These are phyloP conservation scores for Saururus chinensis DNA, from an alignment of 164 flowering plant genomes.

Conservation along the genomic window DNA sequence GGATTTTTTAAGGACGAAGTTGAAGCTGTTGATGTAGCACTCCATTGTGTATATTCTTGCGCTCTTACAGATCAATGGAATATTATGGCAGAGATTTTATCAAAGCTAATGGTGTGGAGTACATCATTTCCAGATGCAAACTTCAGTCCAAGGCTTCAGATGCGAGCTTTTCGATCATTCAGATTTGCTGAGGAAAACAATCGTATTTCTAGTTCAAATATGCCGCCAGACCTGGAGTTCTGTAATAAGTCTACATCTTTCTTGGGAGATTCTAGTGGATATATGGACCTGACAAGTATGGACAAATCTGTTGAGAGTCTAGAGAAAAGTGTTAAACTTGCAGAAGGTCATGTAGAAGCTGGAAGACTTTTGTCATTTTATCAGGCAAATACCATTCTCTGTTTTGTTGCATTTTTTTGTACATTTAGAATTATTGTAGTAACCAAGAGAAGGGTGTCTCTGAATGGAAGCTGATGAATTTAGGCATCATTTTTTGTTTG, in stretches of 20 bases:
- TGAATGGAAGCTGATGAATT: no score
- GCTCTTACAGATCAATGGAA: constrained; percentile 66
- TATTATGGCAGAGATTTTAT: constrained; percentile 65
- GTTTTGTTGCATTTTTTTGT: background rate
- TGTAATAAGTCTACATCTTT: constrained; percentile 1
- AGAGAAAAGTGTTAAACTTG: constrained; percentile 48
- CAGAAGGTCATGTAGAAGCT: constrained; percentile 88
- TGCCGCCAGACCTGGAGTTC: background rate
- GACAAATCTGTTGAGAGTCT: constrained; percentile 27
- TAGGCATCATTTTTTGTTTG: no score
- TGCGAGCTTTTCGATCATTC: constrained; percentile 2
- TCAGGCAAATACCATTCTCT: constrained; percentile 35
- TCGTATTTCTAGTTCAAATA: constrained; percentile 1
- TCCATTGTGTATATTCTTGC: constrained; percentile 69
- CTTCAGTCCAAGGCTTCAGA: background rate
- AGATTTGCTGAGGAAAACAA: background rate
- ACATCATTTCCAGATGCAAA: constrained; percentile 7
- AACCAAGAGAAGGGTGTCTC: background rate
- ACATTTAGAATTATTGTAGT: background rate
- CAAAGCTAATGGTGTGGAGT: constrained; percentile 59
- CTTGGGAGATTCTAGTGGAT: constrained; percentile 5
- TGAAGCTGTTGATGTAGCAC: constrained; percentile 67
- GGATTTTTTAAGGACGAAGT: constrained; percentile 50
- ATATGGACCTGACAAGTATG: constrained; percentile 26
- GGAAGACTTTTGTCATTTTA: constrained; percentile 84